These are phyloP conservation scores for Fagopyrum esculentum DNA, from an alignment of 148 eudicot genomes.

Conservation along the genomic window DNA sequence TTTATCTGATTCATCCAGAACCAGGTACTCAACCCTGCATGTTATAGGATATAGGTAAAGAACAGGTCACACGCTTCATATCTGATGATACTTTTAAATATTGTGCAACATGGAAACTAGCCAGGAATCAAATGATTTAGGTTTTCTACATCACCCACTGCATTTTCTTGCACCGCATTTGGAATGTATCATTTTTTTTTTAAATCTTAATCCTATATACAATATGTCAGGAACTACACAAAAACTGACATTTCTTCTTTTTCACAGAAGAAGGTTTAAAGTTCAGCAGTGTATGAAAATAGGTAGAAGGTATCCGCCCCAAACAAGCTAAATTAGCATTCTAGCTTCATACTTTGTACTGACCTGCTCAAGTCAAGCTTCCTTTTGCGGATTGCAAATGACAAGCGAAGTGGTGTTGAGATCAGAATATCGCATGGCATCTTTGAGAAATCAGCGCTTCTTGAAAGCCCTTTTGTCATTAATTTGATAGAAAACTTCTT, in stretches of 20 bases:
- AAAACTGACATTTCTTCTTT: background rate
- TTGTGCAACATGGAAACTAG: background rate
- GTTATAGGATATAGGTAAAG: constrained; percentile 2
- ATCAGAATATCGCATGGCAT: constrained; percentile 78
- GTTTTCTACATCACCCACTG: background rate
- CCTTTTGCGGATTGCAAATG: constrained; percentile 58
- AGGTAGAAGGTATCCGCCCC: background rate
- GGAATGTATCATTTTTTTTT: background rate
- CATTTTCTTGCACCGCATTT: background rate
- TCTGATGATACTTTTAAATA: background rate
- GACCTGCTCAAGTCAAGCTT: constrained; percentile 92
- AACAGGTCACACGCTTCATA: constrained; percentile 13
- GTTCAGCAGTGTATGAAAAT: background rate
- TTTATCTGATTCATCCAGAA: constrained; percentile 96
- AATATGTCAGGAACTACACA: background rate
- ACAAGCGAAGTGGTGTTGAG: constrained; percentile 78
- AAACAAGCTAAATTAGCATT: background rate
- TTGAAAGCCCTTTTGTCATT: constrained; percentile 76
- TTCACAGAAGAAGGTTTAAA: background rate
- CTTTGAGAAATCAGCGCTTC: constrained; percentile 71
- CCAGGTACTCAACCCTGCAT: constrained; percentile 92
- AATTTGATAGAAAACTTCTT: constrained; percentile 70
- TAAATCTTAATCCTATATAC: background rate
- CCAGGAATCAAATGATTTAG: background rate
- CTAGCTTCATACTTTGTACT: background rate